phyloP scores from a whole-genome alignment of 192 early-diverging fungal species.

The Irineochytrium annulatum region DNA sequence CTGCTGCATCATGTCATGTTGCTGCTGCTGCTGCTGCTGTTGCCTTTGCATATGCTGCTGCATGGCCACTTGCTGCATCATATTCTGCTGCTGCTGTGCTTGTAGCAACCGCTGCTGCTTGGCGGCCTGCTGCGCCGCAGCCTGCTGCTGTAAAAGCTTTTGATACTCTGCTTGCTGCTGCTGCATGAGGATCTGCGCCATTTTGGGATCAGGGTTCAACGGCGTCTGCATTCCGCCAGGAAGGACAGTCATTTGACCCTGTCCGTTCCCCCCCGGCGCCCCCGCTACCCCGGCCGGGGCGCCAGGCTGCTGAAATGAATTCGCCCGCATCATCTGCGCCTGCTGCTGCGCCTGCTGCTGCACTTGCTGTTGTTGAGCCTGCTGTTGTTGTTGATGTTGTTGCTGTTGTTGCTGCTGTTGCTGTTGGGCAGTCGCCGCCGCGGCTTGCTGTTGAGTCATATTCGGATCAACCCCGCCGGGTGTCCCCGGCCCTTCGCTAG shows the following conservation, averaged over 20 bases:
- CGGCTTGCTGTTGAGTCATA: neutral
- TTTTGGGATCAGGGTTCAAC: conserved; percentile 1
- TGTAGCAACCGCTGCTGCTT: neutral
- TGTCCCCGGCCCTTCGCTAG: conserved; percentile 1
- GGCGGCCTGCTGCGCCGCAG: neutral
- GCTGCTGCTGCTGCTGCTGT: too few species aligned
- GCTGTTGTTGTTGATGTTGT: neutral
- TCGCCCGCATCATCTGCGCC: neutral
- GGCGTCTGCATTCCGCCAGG: conserved; percentile 2
- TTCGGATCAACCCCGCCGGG: neutral
- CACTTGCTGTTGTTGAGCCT: neutral
- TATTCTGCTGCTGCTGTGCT: neutral
- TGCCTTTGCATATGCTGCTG: too few species aligned
- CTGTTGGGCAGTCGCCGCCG: neutral
- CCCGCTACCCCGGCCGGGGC: neutral
- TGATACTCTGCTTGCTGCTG: too few species aligned
- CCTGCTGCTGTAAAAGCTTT: too few species aligned
- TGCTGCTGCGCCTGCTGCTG: neutral
- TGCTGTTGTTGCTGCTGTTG: neutral
- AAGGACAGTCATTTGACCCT: neutral
- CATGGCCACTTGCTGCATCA: too few species aligned
- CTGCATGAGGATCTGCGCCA: neutral
- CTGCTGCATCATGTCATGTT: too few species aligned
- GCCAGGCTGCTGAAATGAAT: too few species aligned
- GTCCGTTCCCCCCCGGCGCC: neutral